Conservation (phyloP, 352 stramenopile genomes). For the Plasmopara halstedii region DNA sequence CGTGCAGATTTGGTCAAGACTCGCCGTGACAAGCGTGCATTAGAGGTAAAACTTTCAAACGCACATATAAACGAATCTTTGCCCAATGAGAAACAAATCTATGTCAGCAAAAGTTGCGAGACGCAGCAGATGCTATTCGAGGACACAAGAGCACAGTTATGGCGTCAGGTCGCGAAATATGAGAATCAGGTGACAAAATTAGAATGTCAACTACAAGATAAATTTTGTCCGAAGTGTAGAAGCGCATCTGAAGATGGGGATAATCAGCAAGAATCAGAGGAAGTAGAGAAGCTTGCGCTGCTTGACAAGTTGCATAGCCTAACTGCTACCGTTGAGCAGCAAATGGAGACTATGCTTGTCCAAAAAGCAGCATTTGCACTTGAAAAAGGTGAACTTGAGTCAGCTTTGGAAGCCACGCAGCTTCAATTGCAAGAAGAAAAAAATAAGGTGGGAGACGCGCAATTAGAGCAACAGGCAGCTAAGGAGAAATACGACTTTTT, state of each 20-base stretch:
- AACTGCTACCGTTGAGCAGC: conserved; percentile 14
- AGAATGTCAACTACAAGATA: conserved; percentile 3
- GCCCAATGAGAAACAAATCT: no score
- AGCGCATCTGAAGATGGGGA: conserved; percentile 7
- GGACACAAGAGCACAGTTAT: conserved; percentile 14
- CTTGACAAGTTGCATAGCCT: conserved; percentile 18
- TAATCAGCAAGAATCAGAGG: conserved; percentile 10
- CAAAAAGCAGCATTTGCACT: conserved; percentile 15
- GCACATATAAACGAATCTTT: no score
- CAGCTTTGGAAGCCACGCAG: conserved; percentile 12
- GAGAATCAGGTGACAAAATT: conserved; percentile 10
- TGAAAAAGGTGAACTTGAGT: conserved; percentile 17
- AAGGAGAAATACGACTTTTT: conserved; percentile 21
- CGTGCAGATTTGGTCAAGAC: conserved; percentile 33
- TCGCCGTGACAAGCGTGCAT: conserved; percentile 23
- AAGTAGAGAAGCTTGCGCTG: conserved; percentile 15
- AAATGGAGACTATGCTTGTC: conserved; percentile 13
- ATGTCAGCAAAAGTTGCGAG: conserved; percentile 14
- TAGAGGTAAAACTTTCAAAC: conserved; percentile 20
- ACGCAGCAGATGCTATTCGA: conserved; percentile 26
- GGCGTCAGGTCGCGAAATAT: conserved; percentile 5
- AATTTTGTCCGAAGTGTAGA: conserved; percentile 15
- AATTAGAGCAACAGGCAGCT: conserved; percentile 10
- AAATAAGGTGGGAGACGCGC: conserved; percentile 6
- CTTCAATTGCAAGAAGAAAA: conserved; percentile 10